Evolutionary conservation across 164 flowering plant species (phyloP).

Genomic region (Warburgia ugandensis): DNA sequence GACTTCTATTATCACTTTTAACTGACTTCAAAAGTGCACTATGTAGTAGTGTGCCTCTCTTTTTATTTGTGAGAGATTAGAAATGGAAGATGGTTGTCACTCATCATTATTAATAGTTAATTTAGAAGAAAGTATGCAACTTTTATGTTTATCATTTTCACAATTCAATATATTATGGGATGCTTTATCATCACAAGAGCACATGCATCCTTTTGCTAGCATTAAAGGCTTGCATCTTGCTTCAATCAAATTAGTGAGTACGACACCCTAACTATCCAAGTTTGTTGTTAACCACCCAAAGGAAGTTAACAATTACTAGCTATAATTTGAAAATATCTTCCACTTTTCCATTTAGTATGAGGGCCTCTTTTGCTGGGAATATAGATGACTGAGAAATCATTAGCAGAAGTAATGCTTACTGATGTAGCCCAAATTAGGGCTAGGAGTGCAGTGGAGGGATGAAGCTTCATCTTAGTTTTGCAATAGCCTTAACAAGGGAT

Average conservation of each 20-base stretch:
- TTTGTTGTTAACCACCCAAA: too few species aligned
- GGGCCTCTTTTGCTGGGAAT: conserved; percentile 4
- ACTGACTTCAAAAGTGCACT: too few species aligned
- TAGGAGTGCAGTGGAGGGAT: conserved; percentile 98
- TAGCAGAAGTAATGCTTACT: conserved; percentile 69
- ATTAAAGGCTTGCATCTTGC: conserved; percentile 82
- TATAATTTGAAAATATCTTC: too few species aligned
- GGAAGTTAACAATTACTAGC: too few species aligned
- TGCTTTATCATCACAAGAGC: conserved; percentile 77
- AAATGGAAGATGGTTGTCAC: too few species aligned
- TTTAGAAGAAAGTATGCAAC: too few species aligned
- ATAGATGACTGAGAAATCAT: conserved; percentile 56
- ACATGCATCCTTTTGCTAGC: conserved; percentile 80
- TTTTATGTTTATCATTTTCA: background rate
- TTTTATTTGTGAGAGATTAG: too few species aligned
- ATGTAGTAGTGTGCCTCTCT: too few species aligned
- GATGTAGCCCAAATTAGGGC: conserved; percentile 68
- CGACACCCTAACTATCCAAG: too few species aligned
- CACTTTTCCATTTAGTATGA: too few species aligned
- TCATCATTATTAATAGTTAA: too few species aligned
- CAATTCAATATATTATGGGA: conserved; percentile 97
- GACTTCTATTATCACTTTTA: too few species aligned
- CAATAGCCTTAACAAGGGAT: conserved; percentile 66
- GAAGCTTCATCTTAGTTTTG: conserved; percentile 87
- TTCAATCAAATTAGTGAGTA: conserved; percentile 53